Percentiles rank a stretch among this genome's conserved stretches.
phyloP scores from a whole-genome alignment of 139 green algal species.

The Chlamydomonas sp. region DNA sequence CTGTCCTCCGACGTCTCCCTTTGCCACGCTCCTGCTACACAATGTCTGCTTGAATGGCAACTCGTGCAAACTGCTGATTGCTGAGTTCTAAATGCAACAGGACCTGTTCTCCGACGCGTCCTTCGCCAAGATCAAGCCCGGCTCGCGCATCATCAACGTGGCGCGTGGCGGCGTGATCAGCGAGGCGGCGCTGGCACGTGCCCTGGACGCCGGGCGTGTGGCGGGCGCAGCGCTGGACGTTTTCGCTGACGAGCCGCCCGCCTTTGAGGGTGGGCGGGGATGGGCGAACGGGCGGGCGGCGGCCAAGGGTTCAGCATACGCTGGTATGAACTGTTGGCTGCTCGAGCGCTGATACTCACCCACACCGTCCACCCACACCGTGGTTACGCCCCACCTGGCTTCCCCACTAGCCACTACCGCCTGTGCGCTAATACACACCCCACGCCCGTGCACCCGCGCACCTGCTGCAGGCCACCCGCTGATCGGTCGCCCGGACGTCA shows the following conservation, averaged over 20 bases:
- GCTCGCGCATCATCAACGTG: conserved; percentile 94
- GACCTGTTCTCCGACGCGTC: conserved; percentile 90
- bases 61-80: no score
- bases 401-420: background rate
- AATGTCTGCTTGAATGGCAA: no score
- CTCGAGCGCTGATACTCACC: no score
- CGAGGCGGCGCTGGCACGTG: conserved; percentile 81
- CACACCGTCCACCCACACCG: background rate
- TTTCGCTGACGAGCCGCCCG: conserved; percentile 88
- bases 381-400: no score
- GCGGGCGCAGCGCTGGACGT: conserved; percentile 91
- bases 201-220: conserved; percentile 82
- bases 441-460: no score
- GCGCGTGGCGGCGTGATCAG: conserved; percentile 95
- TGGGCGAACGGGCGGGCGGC: background rate
- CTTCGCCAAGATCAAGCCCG: conserved; percentile 90
- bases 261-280: conserved; percentile 24
- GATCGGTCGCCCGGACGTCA: conserved; percentile 53
- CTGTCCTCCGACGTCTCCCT: no score
- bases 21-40: no score
- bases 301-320: background rate
- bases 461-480: conserved; percentile 74
- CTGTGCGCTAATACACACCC: no score
- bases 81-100: no score
- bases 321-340: no score